A percentile compares a stretch with the other conserved stretches of the same genome.
Evolutionary conservation across 495 filamentous ascomycete genomes (phyloP).

Genomic region (Xylaria telfairii): DNA sequence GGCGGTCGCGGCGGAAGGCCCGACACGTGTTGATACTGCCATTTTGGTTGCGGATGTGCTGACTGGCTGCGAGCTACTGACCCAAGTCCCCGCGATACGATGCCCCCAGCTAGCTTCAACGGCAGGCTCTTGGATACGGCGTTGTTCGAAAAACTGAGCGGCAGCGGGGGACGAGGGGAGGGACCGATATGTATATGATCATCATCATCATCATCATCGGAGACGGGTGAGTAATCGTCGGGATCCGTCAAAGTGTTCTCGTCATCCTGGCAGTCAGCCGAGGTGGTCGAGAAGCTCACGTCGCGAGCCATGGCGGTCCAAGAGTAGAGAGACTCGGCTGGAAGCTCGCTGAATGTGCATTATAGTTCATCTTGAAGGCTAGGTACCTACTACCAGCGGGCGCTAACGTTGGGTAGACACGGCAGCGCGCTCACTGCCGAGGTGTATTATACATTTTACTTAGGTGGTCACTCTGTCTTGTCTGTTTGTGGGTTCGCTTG

Average conservation of each 20-base stretch:
- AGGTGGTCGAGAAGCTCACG: constrained; percentile 34
- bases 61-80: constrained; percentile 19
- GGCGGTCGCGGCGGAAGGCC: constrained; percentile 1
- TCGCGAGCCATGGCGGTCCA: constrained; percentile 34
- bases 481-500: not conserved
- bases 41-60: constrained; percentile 20
- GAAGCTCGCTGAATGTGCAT: constrained; percentile 4
- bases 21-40: constrained; percentile 16
- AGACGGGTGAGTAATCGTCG: constrained; percentile 31
- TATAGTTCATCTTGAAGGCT: constrained; percentile 19
- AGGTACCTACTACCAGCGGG: not conserved
- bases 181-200: constrained; percentile 36
- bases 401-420: not conserved
- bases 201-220: constrained; percentile 36
- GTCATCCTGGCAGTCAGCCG: constrained; percentile 31
- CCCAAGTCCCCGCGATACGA: constrained; percentile 10
- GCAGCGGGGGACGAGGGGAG: constrained; percentile 33
- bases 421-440: constrained; percentile 5
- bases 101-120: constrained; percentile 32
- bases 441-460: not conserved
- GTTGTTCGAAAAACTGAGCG: constrained; percentile 30
- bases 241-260: constrained; percentile 32
- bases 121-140: constrained; percentile 36
- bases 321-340: constrained; percentile 8
- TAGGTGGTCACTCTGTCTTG: not conserved